These are phyloP conservation scores for Xylariaceae sp. DNA, from an alignment of 2,329 filamentous ascomycete genomes.

Conservation along the genomic window DNA sequence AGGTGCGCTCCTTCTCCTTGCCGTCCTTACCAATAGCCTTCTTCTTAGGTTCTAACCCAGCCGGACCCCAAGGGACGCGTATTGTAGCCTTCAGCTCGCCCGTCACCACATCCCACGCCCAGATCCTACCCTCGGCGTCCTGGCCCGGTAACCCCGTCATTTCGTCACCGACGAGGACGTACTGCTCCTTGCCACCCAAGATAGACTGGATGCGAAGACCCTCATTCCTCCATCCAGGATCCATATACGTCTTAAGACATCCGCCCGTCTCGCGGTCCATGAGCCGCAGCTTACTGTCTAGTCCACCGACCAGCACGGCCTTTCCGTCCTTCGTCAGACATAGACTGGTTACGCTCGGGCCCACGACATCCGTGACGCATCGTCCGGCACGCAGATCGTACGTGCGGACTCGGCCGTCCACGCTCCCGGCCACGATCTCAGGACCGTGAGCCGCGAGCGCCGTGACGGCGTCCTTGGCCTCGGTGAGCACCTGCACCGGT, in stretches of 20 bases:
- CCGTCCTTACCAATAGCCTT: conserved; percentile 65
- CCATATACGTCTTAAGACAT: conserved; percentile 74
- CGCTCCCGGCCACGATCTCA: conserved; percentile 76
- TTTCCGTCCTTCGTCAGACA: conserved; percentile 74
- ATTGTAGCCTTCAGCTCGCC: conserved; percentile 72
- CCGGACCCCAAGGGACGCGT: conserved; percentile 62
- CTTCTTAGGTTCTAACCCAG: conserved; percentile 55
- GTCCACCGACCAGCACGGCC: conserved; percentile 73
- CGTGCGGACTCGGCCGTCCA: conserved; percentile 80
- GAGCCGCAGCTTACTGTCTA: conserved; percentile 79
- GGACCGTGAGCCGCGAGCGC: conserved; percentile 54
- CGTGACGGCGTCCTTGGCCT: conserved; percentile 74
- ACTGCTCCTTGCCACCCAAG: conserved; percentile 77
- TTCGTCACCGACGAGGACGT: conserved; percentile 84
- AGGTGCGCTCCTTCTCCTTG: conserved; percentile 64
- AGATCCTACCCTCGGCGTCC: conserved; percentile 63
- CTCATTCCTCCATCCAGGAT: conserved; percentile 65
- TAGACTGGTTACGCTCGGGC: conserved; percentile 76
- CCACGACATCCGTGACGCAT: conserved; percentile 73
- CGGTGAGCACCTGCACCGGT: conserved; percentile 74
- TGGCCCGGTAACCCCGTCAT: conserved; percentile 46
- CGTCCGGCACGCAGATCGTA: conserved; percentile 85
- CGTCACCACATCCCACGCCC: conserved; percentile 84
- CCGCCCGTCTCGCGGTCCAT: conserved; percentile 80
- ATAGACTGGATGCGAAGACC: conserved; percentile 77